Conservation (phyloP, 306 rosid genomes). For the Macrotyloma uniflorum region DNA sequence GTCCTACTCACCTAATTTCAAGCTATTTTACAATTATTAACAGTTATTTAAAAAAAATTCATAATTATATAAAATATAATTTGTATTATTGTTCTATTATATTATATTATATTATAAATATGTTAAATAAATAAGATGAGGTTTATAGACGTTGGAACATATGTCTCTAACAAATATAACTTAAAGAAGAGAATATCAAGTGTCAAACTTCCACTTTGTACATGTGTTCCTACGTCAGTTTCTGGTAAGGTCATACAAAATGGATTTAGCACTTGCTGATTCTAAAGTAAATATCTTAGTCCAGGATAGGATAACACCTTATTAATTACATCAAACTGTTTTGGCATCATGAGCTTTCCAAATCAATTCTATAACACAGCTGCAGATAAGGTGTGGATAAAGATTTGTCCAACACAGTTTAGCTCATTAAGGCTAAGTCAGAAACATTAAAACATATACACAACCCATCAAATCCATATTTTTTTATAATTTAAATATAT, state of each 20-base stretch:
- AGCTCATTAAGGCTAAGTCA: not conserved
- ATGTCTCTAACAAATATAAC: too few species aligned
- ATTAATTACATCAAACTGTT: too few species aligned
- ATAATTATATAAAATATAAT: too few species aligned
- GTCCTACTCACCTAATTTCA: too few species aligned
- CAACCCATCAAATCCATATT: not conserved
- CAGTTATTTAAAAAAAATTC: too few species aligned
- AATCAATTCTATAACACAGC: not conserved
- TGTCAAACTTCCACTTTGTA: not conserved
- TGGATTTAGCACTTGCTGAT: not conserved
- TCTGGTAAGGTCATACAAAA: not conserved
- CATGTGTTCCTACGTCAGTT: not conserved
- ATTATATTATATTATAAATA: too few species aligned
- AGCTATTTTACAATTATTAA: too few species aligned
- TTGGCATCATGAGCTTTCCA: not conserved
- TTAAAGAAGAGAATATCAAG: too few species aligned
- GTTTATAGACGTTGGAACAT: too few species aligned
- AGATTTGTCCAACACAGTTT: not conserved
- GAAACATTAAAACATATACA: not conserved
- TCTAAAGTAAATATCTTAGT: not conserved
- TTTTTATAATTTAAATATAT: not conserved
- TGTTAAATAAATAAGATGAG: too few species aligned
- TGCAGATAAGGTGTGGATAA: not conserved
- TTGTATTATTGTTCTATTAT: too few species aligned
- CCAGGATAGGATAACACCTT: not conserved